Evolutionary conservation across 2,329 filamentous ascomycete species (phyloP).

Genomic region (Calonectria naviculata): DNA sequence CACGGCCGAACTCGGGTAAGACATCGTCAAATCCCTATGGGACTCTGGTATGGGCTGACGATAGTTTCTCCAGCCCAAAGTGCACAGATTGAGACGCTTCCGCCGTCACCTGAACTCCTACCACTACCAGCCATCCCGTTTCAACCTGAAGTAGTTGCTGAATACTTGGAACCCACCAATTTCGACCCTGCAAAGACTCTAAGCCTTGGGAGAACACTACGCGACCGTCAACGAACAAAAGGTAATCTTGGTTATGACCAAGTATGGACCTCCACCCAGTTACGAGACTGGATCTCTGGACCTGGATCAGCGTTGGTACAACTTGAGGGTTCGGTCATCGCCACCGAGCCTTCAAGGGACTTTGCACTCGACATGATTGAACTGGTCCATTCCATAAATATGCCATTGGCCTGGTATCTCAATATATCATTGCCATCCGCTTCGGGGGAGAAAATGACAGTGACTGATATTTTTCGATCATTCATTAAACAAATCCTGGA

Average conservation of each 20-base stretch:
- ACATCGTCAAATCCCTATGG: not conserved
- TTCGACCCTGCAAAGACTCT: constrained; percentile 18
- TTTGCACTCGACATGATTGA: constrained; percentile 26
- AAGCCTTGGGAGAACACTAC: not conserved
- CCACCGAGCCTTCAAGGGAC: constrained; percentile 6
- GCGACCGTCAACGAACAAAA: constrained; percentile 12
- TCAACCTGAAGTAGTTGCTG: not conserved
- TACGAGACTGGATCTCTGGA: constrained; percentile 23
- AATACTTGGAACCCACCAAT: constrained; percentile 5
- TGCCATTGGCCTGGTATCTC: constrained; percentile 18
- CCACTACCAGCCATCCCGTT: not conserved
- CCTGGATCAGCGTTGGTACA: constrained; percentile 14
- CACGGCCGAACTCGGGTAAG: not conserved
- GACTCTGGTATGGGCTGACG: not conserved
- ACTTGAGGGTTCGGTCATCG: constrained; percentile 11
- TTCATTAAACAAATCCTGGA: constrained; percentile 16
- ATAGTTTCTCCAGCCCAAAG: not conserved
- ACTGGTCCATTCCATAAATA: not conserved
- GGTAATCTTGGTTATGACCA: not conserved
- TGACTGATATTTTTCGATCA: constrained; percentile 1
- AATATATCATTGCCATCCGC: constrained; percentile 7
- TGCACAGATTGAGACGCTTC: not conserved
- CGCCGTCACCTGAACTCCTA: not conserved
- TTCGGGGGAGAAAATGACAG: not conserved
- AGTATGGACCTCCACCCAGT: constrained; percentile 14